These are phyloP conservation scores for Botrytis medusae DNA, from an alignment of 2,329 filamentous ascomycete genomes.

Conservation along the genomic window DNA sequence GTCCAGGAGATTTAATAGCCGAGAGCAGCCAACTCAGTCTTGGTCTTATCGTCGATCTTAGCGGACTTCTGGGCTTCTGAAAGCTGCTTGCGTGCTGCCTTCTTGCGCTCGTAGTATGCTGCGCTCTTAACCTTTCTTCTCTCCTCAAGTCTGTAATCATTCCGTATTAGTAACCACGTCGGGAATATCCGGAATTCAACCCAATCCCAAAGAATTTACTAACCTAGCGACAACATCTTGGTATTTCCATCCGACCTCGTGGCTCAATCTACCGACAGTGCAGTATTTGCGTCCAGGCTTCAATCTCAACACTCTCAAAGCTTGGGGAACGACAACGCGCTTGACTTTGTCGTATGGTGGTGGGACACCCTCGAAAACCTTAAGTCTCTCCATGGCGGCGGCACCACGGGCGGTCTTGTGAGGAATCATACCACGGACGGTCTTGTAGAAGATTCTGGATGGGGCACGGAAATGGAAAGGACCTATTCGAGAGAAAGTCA, in stretches of 20 bases:
- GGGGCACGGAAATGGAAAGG: conserved; percentile 99
- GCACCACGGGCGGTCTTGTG: conserved; percentile 99
- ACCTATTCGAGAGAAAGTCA: conserved; percentile 54
- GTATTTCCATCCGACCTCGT: conserved; percentile 99
- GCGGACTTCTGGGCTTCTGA: conserved; percentile 91
- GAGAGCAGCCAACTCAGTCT: conserved; percentile 82
- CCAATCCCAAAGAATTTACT: conserved; percentile 45
- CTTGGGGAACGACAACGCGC: conserved; percentile 98
- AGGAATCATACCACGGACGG: conserved; percentile 99
- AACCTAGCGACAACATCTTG: conserved; percentile 98
- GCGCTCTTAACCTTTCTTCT: conserved; percentile 98
- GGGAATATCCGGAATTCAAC: background rate
- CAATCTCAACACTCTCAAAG: conserved; percentile 90
- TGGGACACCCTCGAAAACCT: conserved; percentile 99
- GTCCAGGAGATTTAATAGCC: conserved; percentile 70
- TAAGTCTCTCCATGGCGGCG: conserved; percentile 95
- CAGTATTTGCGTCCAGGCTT: conserved; percentile 99
- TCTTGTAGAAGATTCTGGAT: conserved; percentile 99
- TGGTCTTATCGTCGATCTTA: conserved; percentile 80
- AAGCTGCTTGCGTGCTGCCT: conserved; percentile 87
- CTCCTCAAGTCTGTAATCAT: conserved; percentile 80
- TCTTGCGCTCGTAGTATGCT: conserved; percentile 99
- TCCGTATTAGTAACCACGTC: conserved; percentile 29
- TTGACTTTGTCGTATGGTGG: conserved; percentile 99
- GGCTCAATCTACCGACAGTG: conserved; percentile 94